Base-by-base conservation (phyloP, 225 moss, liverwort and hornwort species). In the Bryoerythrophyllum caledonicum region DNA sequence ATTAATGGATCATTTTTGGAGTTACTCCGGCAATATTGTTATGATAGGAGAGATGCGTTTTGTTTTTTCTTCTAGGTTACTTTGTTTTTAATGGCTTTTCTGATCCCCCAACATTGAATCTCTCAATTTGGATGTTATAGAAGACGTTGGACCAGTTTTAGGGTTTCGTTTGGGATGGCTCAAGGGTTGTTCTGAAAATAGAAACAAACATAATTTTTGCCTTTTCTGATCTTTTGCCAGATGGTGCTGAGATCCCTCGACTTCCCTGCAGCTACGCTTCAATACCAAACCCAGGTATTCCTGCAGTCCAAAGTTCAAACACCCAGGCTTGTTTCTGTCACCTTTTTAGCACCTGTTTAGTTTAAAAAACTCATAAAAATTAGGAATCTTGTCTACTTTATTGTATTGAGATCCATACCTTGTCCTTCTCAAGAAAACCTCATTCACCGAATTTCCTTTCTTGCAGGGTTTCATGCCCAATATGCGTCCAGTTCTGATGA, bases 191-290 rank as follows among this genome's bases (percentile, higher is more conserved):
- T n/a, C n/a, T n/a, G n/a, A n/a, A n/a, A n/a, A n/a, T n/a, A n/a
- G n/a, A n/a, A 13, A 44, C 11, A 3, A 27, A 12, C 23, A 23
- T 34, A 37, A 60, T 35, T 3, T 63, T 32, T 54, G 53, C 52
- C 52, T 68, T n/a, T 41, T 70, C 30, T 37, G 43, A 48, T 73
- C 25, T 5, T 9, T 30, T 67, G 5, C 40, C 82, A 82, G 82
- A 74, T 78, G 82, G 69, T 73, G 82, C 57, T 82, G 68, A 73
- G 68, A 57, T 67, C 73, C 27, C 77, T 82, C 69, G 82, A 77
- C 4, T 44, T 72, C 32, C 77, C 73, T 68, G 62, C 72, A 30
- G 62, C 62, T 32, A 81, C 77, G 14, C 63, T 67, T 63, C 17
- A 12, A 10, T 46, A 21, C 34, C 35, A 77, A 4, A 68, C 82